These are phyloP conservation scores for Albophoma yamanashiensis DNA, from an alignment of 2,329 filamentous ascomycete genomes.

Conservation along the genomic window DNA sequence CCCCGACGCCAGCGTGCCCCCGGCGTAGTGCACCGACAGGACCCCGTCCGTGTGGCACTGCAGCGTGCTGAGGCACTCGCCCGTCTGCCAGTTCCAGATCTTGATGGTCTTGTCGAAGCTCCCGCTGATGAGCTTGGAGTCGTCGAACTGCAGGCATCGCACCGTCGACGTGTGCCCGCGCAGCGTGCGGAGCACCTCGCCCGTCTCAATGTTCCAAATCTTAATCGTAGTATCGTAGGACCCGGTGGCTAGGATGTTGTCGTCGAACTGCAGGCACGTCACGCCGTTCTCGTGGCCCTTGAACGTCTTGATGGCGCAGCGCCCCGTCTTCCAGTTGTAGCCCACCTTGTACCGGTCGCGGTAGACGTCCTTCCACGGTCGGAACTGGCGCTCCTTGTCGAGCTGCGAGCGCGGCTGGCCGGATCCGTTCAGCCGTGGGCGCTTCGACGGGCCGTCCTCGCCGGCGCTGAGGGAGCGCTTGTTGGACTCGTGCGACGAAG, in stretches of 20 bases:
- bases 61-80: slow-evolving; percentile 73
- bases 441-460: slow-evolving; percentile 22
- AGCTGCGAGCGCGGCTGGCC: slow-evolving; percentile 20
- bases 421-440: slow-evolving; percentile 16
- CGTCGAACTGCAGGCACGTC: slow-evolving; percentile 53
- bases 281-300: slow-evolving; percentile 74
- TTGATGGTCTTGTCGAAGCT: slow-evolving; percentile 80
- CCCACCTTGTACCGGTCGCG: slow-evolving; percentile 91
- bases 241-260: slow-evolving; percentile 83
- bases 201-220: slow-evolving; percentile 89
- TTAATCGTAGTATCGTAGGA: slow-evolving; percentile 94
- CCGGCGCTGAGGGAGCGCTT: slow-evolving; percentile 20
- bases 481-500: slow-evolving; percentile 14
- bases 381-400: slow-evolving; percentile 36
- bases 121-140: slow-evolving; percentile 81
- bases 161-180: slow-evolving; percentile 75
- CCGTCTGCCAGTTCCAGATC: slow-evolving; percentile 95
- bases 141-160: slow-evolving; percentile 84
- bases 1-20: slow-evolving; percentile 74
- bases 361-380: slow-evolving; percentile 95
- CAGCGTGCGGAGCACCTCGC: slow-evolving; percentile 76
- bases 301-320: slow-evolving; percentile 75
- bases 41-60: slow-evolving; percentile 72
- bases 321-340: slow-evolving; percentile 93
- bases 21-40: slow-evolving; percentile 79